These are phyloP conservation scores for Podosphaera leucotricha DNA, from an alignment of 2,329 filamentous ascomycete genomes.

Conservation along the genomic window DNA sequence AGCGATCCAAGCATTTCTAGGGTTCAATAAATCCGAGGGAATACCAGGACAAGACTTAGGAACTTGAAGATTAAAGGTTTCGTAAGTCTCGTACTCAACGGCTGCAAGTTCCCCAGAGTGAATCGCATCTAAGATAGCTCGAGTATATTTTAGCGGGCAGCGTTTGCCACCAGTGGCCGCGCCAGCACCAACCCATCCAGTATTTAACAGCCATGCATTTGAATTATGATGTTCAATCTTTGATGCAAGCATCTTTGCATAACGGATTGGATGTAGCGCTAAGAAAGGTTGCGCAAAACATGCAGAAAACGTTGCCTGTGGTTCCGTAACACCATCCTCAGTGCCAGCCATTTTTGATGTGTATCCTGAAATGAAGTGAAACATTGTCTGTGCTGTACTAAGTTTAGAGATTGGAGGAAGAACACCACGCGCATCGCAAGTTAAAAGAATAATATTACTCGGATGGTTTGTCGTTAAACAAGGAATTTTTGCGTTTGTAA, in stretches of 20 bases:
- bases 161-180: constrained; percentile 82
- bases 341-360: constrained; percentile 99
- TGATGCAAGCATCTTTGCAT: constrained; percentile 93
- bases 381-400: constrained; percentile 88
- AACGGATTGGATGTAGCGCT: constrained; percentile 95
- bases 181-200: constrained; percentile 85
- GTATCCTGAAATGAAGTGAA: constrained; percentile 99
- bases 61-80: constrained; percentile 90
- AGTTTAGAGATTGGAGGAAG: constrained; percentile 96
- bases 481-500: constrained; percentile 94
- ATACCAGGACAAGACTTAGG: constrained; percentile 79
- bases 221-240: constrained; percentile 91
- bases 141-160: constrained; percentile 95
- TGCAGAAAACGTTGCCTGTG: constrained; percentile 94
- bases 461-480: constrained; percentile 75
- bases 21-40: constrained; percentile 81
- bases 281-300: constrained; percentile 99
- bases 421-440: constrained; percentile 92
- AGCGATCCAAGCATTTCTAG: constrained; percentile 73
- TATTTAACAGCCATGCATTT: constrained; percentile 97
- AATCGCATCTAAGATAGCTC: constrained; percentile 93
- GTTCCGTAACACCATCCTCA: constrained; percentile 89
- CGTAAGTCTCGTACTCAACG: constrained; percentile 82
- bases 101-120: constrained; percentile 91
- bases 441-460: constrained; percentile 92